phyloP scores from a whole-genome alignment of 345 rosid species.

The Acer campestre region DNA sequence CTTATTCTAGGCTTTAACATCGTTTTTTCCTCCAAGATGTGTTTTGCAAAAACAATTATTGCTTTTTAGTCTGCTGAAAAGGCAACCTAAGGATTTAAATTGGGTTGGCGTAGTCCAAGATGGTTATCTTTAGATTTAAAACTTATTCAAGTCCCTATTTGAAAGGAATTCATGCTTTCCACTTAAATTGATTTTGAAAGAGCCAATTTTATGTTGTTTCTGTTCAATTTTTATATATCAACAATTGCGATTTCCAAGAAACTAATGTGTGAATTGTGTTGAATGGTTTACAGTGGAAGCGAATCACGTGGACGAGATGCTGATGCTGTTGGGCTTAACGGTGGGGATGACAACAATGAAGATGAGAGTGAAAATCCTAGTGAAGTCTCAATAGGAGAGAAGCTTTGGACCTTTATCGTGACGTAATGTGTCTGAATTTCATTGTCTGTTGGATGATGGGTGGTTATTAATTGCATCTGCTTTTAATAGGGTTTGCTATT shows the following conservation, averaged over 20 bases:
- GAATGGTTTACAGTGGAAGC: constrained; percentile 44
- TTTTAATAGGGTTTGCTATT: constrained; percentile 31
- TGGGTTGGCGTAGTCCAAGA: no score
- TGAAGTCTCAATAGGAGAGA: constrained; percentile 79
- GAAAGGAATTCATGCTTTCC: no score
- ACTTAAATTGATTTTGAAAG: neutral
- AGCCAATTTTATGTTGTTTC: neutral
- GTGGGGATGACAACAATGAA: constrained; percentile 50
- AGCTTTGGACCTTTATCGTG: constrained; percentile 71
- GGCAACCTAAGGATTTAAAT: no score
- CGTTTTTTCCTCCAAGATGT: neutral
- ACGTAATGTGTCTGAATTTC: constrained; percentile 31
- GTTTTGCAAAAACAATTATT: neutral
- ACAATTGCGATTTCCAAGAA: neutral
- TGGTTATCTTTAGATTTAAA: no score
- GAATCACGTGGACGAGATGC: constrained; percentile 35
- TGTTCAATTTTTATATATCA: neutral
- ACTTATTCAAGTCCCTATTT: no score
- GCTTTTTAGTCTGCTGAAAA: no score
- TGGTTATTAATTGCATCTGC: constrained; percentile 14
- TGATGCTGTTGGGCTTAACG: constrained; percentile 20
- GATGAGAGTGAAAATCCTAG: constrained; percentile 72
- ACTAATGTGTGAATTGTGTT: neutral
- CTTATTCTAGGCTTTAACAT: neutral
- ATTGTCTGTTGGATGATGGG: neutral